A percentile compares a stretch with the other conserved stretches of the same genome.
Evolutionary conservation across 768 basidiomycete genomes (phyloP).

Genomic region (Macrolepiota albuminosa): DNA sequence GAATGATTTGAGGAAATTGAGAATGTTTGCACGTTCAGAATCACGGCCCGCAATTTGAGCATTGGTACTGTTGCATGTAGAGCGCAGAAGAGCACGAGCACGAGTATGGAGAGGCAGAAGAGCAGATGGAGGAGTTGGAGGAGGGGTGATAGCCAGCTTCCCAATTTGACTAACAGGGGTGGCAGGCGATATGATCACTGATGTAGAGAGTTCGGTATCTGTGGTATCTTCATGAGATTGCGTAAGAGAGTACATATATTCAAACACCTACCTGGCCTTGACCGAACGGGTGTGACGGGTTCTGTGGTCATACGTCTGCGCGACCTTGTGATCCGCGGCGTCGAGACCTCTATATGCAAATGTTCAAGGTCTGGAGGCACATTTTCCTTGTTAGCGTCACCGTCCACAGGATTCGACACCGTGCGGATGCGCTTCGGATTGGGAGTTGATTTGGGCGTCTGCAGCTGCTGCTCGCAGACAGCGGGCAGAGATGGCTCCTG

Average conservation of each 20-base stretch:
- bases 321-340: conserved; percentile 35
- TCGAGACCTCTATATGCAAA: conserved; percentile 28
- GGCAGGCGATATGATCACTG: conserved; percentile 32
- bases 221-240: conserved; percentile 10
- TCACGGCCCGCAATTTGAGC: conserved; percentile 64
- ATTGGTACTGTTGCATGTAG: conserved; percentile 55
- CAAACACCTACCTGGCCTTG: conserved; percentile 37
- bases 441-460: conserved; percentile 61
- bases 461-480: conserved; percentile 38
- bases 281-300: conserved; percentile 36
- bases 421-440: conserved; percentile 61
- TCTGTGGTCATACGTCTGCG: conserved; percentile 36
- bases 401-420: conserved; percentile 38
- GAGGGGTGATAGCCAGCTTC: conserved; percentile 48
- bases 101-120: conserved; percentile 51
- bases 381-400: conserved; percentile 73
- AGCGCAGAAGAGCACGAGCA: conserved; percentile 64
- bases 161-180: conserved; percentile 43
- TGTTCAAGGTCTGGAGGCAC: conserved; percentile 52
- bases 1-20: conserved; percentile 56
- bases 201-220: conserved; percentile 48
- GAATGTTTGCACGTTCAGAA: conserved; percentile 53
- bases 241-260: neutral
- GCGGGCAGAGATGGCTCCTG: conserved; percentile 23
- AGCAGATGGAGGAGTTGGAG: conserved; percentile 50